Conservation (phyloP, 306 rosid genomes). For the Prunus fruticosa region DNA sequence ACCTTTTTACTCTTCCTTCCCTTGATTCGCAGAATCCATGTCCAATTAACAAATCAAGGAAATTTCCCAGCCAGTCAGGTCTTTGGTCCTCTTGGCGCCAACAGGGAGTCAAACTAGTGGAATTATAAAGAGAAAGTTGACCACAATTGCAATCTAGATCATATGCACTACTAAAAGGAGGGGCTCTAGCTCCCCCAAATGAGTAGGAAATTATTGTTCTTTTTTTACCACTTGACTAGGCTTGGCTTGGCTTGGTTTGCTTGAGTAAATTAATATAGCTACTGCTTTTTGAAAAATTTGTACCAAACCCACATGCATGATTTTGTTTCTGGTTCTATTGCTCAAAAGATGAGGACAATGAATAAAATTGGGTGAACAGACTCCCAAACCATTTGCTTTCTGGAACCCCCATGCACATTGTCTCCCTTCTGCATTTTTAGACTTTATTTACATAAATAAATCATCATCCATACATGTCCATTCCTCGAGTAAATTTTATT, state of each 20-base stretch:
- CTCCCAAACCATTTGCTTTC: slow-evolving; percentile 28
- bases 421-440: too few species aligned
- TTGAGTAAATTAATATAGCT: slow-evolving; percentile 7
- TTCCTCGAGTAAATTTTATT: too few species aligned
- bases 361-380: slow-evolving; percentile 25
- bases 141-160: slow-evolving; percentile 23
- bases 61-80: background rate
- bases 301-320: slow-evolving; percentile 23
- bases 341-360: slow-evolving; percentile 23
- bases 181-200: slow-evolving; percentile 32
- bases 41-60: slow-evolving; percentile 2
- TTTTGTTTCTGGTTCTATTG: slow-evolving; percentile 25
- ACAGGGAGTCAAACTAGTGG: slow-evolving; percentile 39
- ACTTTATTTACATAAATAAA: too few species aligned
- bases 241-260: slow-evolving; percentile 21
- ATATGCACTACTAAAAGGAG: slow-evolving; percentile 2
- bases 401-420: too few species aligned
- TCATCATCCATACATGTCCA: too few species aligned
- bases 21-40: slow-evolving; percentile 1
- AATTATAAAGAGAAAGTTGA: slow-evolving; percentile 35
- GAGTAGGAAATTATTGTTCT: slow-evolving; percentile 57
- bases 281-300: slow-evolving; percentile 11
- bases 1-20: background rate
- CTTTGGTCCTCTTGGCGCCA: slow-evolving; percentile 9
- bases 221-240: slow-evolving; percentile 11